These are phyloP conservation scores for Cicer arietinum DNA, from an alignment of 306 rosid species.

Conservation along the genomic window DNA sequence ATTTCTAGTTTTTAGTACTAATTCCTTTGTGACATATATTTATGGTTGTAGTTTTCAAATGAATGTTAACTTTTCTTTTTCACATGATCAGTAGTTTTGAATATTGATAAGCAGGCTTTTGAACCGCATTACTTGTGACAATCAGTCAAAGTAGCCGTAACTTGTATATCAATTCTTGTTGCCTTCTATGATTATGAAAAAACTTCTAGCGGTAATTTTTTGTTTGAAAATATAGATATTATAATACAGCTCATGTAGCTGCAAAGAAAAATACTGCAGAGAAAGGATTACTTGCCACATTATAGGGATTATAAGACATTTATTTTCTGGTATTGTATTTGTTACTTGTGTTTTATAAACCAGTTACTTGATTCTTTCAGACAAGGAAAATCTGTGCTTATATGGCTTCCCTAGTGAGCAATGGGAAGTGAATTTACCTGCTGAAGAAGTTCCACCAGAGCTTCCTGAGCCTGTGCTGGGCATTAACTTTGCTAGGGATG, in stretches of 20 bases:
- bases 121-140: constrained; percentile 6
- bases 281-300: constrained; percentile 18
- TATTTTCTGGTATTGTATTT: constrained; percentile 14
- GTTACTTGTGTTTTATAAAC: constrained; percentile 38
- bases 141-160: not conserved
- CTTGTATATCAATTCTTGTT: constrained; percentile 3
- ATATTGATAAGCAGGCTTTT: not conserved
- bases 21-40: not conserved
- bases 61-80: constrained; percentile 11
- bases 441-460: constrained; percentile 98
- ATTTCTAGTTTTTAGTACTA: not conserved
- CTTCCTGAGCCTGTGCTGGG: constrained; percentile 96
- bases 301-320: constrained; percentile 16
- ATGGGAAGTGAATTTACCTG: constrained; percentile 98
- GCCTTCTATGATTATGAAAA: not conserved
- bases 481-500: constrained; percentile 94
- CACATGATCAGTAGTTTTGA: constrained; percentile 15
- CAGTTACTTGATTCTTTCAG: constrained; percentile 54
- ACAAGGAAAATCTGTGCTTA: constrained; percentile 91
- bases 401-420: constrained; percentile 88
- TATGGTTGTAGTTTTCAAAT: not conserved
- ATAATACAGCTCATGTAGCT: constrained; percentile 10
- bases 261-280: not conserved
- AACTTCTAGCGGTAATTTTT: constrained; percentile 7
- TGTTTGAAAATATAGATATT: constrained; percentile 17